Evolutionary conservation across 1,139 yeast genomes (phyloP).

Genomic region (Ogataea hybrid): DNA sequence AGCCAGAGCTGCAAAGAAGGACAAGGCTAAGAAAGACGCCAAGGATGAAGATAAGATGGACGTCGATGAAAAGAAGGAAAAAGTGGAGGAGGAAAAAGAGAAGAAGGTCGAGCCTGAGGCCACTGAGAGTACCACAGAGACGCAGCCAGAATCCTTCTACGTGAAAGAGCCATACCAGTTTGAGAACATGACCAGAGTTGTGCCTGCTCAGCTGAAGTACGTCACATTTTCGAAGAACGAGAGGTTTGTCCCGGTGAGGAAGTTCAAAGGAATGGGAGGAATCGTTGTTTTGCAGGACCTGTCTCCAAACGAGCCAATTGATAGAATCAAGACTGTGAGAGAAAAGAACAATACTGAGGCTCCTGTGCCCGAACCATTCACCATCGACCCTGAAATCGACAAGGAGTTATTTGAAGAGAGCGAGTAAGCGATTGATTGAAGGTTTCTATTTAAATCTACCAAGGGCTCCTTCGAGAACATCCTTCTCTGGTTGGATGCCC

Average conservation of each 20-base stretch:
- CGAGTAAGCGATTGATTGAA: constrained; percentile 11
- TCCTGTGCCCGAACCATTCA: constrained; percentile 87
- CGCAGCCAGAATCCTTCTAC: constrained; percentile 28
- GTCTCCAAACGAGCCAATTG: constrained; percentile 62
- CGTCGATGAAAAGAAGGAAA: constrained; percentile 33
- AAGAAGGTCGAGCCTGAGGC: constrained; percentile 34
- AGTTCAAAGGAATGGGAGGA: constrained; percentile 76
- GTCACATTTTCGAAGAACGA: constrained; percentile 74
- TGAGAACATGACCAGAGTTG: constrained; percentile 79
- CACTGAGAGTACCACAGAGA: constrained; percentile 19
- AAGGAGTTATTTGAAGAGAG: constrained; percentile 21
- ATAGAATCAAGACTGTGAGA: constrained; percentile 79
- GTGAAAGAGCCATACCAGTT: constrained; percentile 64
- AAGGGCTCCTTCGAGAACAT: constrained; percentile 54
- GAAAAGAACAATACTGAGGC: constrained; percentile 82
- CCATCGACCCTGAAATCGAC: constrained; percentile 45
- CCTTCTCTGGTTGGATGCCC: constrained; percentile 54
- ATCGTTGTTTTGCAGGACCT: constrained; percentile 77
- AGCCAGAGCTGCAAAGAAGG: constrained; percentile 82
- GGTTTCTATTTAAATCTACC: constrained; percentile 44
- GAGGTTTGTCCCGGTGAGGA: constrained; percentile 81
- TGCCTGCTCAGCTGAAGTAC: constrained; percentile 87
- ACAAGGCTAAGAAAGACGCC: constrained; percentile 43
- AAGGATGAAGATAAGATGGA: constrained; percentile 40
- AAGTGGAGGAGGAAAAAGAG: constrained; percentile 19